A percentile compares a stretch with the other conserved stretches of the same genome.
Conservation (phyloP, 768 basidiomycete genomes). For the Heimioporus sp. region DNA sequence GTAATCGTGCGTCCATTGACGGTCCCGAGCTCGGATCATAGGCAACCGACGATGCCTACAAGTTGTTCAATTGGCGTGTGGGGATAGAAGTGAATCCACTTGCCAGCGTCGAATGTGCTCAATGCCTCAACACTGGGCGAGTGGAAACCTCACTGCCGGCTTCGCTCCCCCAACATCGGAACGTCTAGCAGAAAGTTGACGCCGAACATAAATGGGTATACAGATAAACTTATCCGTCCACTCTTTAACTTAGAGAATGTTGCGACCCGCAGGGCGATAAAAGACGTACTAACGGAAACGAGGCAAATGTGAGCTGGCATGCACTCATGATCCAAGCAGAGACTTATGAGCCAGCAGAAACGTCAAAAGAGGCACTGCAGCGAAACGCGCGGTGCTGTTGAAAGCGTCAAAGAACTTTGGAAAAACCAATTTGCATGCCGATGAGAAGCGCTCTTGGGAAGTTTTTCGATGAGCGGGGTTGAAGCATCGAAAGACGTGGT, state of each 20-base stretch:
- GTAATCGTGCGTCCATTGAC: constrained; percentile 96
- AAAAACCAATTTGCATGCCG: too few relatives aligned
- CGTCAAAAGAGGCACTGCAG: constrained; percentile 30
- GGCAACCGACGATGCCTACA: constrained; percentile 75
- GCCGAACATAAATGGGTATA: constrained; percentile 29
- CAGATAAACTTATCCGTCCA: constrained; percentile 21
- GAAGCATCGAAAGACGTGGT: too few relatives aligned
- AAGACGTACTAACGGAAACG: constrained; percentile 30
- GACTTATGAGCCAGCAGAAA: constrained; percentile 22
- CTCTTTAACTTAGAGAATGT: constrained; percentile 17
- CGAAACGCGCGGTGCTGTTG: constrained; percentile 38
- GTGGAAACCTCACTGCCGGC: constrained; percentile 91
- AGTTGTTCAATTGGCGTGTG: constrained; percentile 2
- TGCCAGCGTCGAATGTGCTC: constrained; percentile 96
- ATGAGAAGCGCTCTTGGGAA: not conserved
- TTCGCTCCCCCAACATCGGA: constrained; percentile 92
- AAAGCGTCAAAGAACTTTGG: constrained; percentile 39
- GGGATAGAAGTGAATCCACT: constrained; percentile 15
- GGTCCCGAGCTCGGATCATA: constrained; percentile 95
- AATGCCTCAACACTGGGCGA: constrained; percentile 93
- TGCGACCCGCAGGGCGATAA: not conserved
- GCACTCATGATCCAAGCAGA: constrained; percentile 42
- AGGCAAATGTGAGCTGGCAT: constrained; percentile 47
- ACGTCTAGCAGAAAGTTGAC: constrained; percentile 50
- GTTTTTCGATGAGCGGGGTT: not conserved